phyloP scores from a whole-genome alignment of 805 yeast genomes.

The Isabelozyma gotoi region DNA sequence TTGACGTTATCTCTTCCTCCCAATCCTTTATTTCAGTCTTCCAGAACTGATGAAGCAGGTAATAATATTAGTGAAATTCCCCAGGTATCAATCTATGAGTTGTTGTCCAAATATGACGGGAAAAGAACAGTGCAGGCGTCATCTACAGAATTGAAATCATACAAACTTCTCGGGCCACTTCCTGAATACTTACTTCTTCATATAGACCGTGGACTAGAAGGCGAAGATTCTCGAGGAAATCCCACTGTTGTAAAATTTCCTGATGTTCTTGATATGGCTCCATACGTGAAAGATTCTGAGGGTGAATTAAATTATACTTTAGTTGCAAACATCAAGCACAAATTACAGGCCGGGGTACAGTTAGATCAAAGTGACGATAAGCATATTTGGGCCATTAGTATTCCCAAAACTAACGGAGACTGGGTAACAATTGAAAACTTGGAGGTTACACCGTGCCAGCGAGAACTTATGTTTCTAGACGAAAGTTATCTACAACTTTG shows the following conservation, averaged over 20 bases:
- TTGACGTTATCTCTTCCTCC: conserved; percentile 62
- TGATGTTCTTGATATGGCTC: conserved; percentile 36
- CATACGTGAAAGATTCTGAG: conserved; percentile 18
- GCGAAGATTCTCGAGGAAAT: conserved; percentile 12
- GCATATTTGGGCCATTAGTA: conserved; percentile 50
- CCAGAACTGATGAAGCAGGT: conserved; percentile 28
- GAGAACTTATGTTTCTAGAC: conserved; percentile 59
- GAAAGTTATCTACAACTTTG: conserved; percentile 48
- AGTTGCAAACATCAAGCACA: conserved; percentile 16
- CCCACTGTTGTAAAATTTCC: conserved; percentile 67
- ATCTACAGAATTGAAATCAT: conserved; percentile 34
- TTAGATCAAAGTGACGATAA: conserved; percentile 17
- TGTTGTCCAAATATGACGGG: conserved; percentile 47
- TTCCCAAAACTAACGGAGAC: conserved; percentile 26
- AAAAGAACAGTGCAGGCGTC: conserved; percentile 25
- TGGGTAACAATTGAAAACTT: conserved; percentile 66
- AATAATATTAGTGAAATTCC: conserved; percentile 36
- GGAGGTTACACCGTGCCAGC: conserved; percentile 44
- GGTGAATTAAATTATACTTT: conserved; percentile 35
- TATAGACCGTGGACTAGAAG: conserved; percentile 45
- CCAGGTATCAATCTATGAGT: conserved; percentile 44
- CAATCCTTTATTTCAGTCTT: conserved; percentile 44
- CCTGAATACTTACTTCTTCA: conserved; percentile 60
- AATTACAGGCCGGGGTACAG: conserved; percentile 10
- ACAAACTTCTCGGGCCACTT: conserved; percentile 33